Evolutionary conservation across 768 basidiomycete species (phyloP), one percentile per base, ranked within the genome.

Genomic region (Phallus indusiatus): DNA sequence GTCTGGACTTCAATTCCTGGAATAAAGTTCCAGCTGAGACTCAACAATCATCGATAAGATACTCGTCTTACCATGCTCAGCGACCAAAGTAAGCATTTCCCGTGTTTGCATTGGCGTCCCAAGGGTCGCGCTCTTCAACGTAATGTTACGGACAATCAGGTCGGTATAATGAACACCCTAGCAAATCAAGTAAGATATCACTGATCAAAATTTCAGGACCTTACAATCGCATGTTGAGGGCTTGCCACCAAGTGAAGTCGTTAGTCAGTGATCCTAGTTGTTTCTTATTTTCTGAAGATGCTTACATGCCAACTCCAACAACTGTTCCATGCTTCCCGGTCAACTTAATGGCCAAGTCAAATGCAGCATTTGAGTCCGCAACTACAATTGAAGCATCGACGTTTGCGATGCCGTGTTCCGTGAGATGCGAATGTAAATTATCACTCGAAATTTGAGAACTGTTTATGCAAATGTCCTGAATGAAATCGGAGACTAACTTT

Each of bases 251-350:
- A 2, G 1, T 28, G 2, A 28, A 28, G 28, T 28, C 28, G 7
- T 28, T 7, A 28, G 28, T 28, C 28, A 7, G 28, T 28, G 28
- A 28, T 7, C n/a, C n/a, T n/a, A n/a, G n/a, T n/a, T n/a, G n/a
- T n/a, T n/a, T n/a, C n/a, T n/a, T n/a, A 7, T 28, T 28, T 28
- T 2, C 7, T 28, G 28, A 28, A 28, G 28, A 28, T 36, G 17
- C 55, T 56, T 47, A 56, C 55, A 46, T 21, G 21, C 55, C 55
- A 20, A 56, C 22, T 17, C 20, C 42, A 10, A 56, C 55, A 6
- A 56, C 21, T 18, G 35, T 56, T 18, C 55, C 55, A 47, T 56
- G 55, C 42, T 56, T 56, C 21, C 55, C 36, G 21, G 55, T 56
- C 55, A 56, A 20, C 17, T 37, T 34, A 47, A 56, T 28, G 4